Percentiles rank a stretch among this genome's conserved stretches.
phyloP scores from a whole-genome alignment of 1,139 yeast species.

The Kluyveromyces marxianus region DNA sequence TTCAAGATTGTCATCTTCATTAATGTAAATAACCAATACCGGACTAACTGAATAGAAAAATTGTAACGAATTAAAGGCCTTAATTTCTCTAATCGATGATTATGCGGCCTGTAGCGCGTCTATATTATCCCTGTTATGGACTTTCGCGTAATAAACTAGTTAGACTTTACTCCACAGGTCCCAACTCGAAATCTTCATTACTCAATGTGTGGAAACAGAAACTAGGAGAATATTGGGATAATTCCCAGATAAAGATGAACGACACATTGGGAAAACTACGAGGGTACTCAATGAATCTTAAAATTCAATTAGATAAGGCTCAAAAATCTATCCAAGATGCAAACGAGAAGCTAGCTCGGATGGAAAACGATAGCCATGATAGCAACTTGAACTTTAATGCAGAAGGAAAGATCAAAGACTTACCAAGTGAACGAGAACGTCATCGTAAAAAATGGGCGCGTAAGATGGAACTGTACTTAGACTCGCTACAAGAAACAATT shows the following conservation, averaged over 20 bases:
- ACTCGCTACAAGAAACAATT: slow-evolving; percentile 57
- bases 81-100: background rate
- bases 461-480: slow-evolving; percentile 47
- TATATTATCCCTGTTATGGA: background rate
- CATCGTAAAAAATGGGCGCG: slow-evolving; percentile 45
- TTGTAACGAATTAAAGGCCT: too few species aligned
- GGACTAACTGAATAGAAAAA: too few species aligned
- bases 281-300: slow-evolving; percentile 12
- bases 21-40: too few species aligned
- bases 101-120: background rate
- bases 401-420: slow-evolving; percentile 29
- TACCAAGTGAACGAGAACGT: slow-evolving; percentile 40
- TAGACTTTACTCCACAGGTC: background rate
- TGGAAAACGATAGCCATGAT: slow-evolving; percentile 28
- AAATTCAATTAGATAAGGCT: slow-evolving; percentile 27
- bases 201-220: slow-evolving; percentile 3
- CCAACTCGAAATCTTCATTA: background rate
- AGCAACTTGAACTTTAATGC: slow-evolving; percentile 28
- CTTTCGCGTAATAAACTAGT: background rate
- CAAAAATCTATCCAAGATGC: slow-evolving; percentile 32
- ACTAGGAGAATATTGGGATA: slow-evolving; percentile 13
- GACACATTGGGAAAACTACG: slow-evolving; percentile 9
- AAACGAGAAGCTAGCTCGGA: slow-evolving; percentile 30
- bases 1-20: too few species aligned
- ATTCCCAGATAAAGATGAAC: slow-evolving; percentile 8